Evolutionary conservation across 1,139 yeast genomes (phyloP).

Genomic region (Debaryomyces udenii): DNA sequence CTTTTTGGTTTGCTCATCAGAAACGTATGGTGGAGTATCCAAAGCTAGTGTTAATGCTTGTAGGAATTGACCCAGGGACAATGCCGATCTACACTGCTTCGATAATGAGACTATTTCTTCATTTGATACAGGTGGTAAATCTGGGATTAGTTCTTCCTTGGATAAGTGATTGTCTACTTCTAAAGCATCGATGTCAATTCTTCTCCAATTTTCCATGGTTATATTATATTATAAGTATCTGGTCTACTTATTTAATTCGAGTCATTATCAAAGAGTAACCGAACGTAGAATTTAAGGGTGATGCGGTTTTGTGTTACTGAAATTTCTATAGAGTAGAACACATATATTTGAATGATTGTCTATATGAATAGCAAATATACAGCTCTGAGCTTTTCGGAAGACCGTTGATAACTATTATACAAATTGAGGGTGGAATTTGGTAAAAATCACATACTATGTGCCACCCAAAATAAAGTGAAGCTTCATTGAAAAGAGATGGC

Average conservation of each 20-base stretch:
- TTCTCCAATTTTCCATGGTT: constrained; percentile 59
- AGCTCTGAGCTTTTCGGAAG: constrained; percentile 8
- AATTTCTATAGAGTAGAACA: background rate
- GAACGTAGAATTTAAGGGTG: constrained; percentile 7
- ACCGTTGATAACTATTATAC: constrained; percentile 1
- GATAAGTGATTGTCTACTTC: constrained; percentile 79
- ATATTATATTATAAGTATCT: constrained; percentile 1
- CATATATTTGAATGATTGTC: background rate
- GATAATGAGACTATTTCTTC: constrained; percentile 60
- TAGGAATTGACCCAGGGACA: constrained; percentile 72
- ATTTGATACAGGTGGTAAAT: constrained; percentile 38
- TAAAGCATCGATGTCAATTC: constrained; percentile 88
- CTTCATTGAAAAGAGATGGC: too few species aligned
- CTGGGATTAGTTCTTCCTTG: constrained; percentile 65
- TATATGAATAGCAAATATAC: constrained; percentile 3
- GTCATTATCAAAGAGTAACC: background rate
- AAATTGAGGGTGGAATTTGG: background rate
- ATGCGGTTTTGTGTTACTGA: constrained; percentile 9
- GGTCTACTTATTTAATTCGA: constrained; percentile 9
- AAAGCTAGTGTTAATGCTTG: constrained; percentile 69
- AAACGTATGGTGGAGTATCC: constrained; percentile 81
- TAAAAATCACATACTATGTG: too few species aligned
- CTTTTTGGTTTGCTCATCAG: constrained; percentile 58
- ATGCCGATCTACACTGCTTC: constrained; percentile 59
- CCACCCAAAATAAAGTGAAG: too few species aligned